These are phyloP conservation scores for Boletus coccyginus DNA, from an alignment of 768 basidiomycete genomes.

Conservation along the genomic window DNA sequence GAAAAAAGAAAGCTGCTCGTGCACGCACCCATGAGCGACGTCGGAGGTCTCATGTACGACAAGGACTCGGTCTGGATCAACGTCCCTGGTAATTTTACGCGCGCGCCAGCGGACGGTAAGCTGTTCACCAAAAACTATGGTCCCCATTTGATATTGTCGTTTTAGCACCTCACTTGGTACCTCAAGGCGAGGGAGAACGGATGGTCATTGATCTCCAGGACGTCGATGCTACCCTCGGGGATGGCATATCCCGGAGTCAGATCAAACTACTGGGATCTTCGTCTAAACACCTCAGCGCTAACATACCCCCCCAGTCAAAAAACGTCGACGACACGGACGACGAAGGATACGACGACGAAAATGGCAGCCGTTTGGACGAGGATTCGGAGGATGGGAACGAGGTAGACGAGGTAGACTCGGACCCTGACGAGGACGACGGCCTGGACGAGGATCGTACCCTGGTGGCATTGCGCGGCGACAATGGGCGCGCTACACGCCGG, in stretches of 20 bases:
- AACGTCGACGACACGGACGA: conserved; percentile 39
- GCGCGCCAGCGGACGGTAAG: conserved; percentile 66
- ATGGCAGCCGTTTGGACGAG: conserved; percentile 12
- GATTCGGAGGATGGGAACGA: conserved; percentile 5
- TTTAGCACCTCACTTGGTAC: conserved; percentile 62
- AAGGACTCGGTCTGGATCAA: conserved; percentile 99
- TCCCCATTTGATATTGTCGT: not conserved
- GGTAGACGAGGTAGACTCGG: conserved; percentile 1
- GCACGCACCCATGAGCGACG: conserved; percentile 98
- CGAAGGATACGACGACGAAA: conserved; percentile 25
- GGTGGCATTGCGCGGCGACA: conserved; percentile 25
- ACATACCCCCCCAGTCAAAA: conserved; percentile 25
- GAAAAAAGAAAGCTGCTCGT: conserved; percentile 92
- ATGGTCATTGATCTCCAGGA: conserved; percentile 99
- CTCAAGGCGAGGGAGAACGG: conserved; percentile 90
- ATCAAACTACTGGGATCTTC: conserved; percentile 86
- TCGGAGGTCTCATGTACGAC: conserved; percentile 95
- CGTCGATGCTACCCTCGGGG: conserved; percentile 75
- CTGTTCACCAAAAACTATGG: not conserved
- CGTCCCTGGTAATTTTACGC: conserved; percentile 91
- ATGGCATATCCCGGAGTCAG: conserved; percentile 73
- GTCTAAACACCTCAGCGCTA: conserved; percentile 58
- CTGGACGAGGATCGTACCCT: conserved; percentile 3
- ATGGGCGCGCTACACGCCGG: conserved; percentile 52
- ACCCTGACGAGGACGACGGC: not conserved